Percentiles rank a stretch among this genome's conserved stretches.
phyloP scores from a whole-genome alignment of 805 yeast genomes.

The Metschnikowia lunata region DNA sequence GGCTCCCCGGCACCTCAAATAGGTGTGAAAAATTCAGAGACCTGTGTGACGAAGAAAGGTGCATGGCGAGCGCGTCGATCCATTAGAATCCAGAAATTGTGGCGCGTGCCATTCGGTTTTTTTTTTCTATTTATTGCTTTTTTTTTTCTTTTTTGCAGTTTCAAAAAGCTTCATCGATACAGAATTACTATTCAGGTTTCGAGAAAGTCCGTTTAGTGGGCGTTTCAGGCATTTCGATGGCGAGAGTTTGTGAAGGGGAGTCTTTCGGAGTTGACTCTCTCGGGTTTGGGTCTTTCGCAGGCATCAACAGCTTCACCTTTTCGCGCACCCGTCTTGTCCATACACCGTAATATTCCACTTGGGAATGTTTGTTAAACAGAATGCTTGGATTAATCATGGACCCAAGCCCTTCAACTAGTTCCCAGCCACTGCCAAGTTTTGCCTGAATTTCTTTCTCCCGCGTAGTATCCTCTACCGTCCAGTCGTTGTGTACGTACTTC shows the following conservation, averaged over 20 bases:
- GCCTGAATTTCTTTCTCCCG: conserved; percentile 25
- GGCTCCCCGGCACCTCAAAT: conserved; percentile 4
- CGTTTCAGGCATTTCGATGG: too few relatives aligned
- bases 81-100: too few relatives aligned
- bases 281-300: background rate
- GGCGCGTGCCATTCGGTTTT: too few relatives aligned
- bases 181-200: too few relatives aligned
- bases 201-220: too few relatives aligned
- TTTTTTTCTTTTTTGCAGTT: too few relatives aligned
- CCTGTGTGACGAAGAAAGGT: conserved; percentile 1
- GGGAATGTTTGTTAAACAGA: conserved; percentile 27
- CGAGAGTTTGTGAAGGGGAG: too few relatives aligned
- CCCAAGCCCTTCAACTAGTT: conserved; percentile 28
- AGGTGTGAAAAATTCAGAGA: conserved; percentile 7
- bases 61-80: too few relatives aligned
- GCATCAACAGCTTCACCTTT: conserved; percentile 3
- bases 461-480: conserved; percentile 19
- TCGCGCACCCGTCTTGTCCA: conserved; percentile 24
- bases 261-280: too few relatives aligned
- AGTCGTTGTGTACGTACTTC: conserved; percentile 35
- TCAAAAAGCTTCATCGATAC: too few relatives aligned
- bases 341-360: conserved; percentile 27
- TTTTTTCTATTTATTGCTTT: too few relatives aligned
- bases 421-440: conserved; percentile 32
- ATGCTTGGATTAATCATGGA: conserved; percentile 32